Evolutionary conservation across 2,329 filamentous ascomycete genomes (phyloP).

Genomic region (Pseudogymnoascus sp.): DNA sequence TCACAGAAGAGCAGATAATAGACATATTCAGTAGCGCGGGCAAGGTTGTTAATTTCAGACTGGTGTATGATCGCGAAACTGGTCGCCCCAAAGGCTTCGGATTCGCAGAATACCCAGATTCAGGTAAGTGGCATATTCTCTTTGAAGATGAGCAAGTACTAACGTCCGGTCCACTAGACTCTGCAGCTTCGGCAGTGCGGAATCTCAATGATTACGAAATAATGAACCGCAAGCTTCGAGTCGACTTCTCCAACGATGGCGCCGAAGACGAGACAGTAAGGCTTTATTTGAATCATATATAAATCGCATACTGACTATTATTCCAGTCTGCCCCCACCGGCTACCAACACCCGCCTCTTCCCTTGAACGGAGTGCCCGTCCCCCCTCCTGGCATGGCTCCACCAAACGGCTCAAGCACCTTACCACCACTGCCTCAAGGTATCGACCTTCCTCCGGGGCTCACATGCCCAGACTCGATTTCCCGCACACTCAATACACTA

Average conservation of each 20-base stretch:
- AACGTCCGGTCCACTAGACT: constrained; percentile 39
- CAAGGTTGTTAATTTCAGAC: constrained; percentile 81
- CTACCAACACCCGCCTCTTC: constrained; percentile 26
- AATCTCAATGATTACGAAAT: constrained; percentile 95
- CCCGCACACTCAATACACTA: constrained; percentile 77
- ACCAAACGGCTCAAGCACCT: constrained; percentile 37
- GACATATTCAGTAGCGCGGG: constrained; percentile 89
- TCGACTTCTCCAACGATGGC: constrained; percentile 91
- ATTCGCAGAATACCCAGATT: constrained; percentile 91
- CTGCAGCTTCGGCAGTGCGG: constrained; percentile 85
- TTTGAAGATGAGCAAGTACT: constrained; percentile 10
- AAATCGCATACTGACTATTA: background rate
- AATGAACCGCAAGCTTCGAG: constrained; percentile 87
- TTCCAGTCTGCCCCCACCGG: constrained; percentile 27
- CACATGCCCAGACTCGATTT: constrained; percentile 84
- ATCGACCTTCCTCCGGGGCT: constrained; percentile 77
- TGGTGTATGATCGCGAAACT: constrained; percentile 93
- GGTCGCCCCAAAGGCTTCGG: constrained; percentile 94
- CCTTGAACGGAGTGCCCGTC: constrained; percentile 29
- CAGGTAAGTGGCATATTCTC: constrained; percentile 46
- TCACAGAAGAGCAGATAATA: constrained; percentile 92
- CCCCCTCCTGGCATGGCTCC: constrained; percentile 26
- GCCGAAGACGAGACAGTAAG: constrained; percentile 50
- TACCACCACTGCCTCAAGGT: constrained; percentile 74
- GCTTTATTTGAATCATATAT: background rate